Conservation (phyloP, 306 rosid genomes). For the Mimosa bimucronata region DNA sequence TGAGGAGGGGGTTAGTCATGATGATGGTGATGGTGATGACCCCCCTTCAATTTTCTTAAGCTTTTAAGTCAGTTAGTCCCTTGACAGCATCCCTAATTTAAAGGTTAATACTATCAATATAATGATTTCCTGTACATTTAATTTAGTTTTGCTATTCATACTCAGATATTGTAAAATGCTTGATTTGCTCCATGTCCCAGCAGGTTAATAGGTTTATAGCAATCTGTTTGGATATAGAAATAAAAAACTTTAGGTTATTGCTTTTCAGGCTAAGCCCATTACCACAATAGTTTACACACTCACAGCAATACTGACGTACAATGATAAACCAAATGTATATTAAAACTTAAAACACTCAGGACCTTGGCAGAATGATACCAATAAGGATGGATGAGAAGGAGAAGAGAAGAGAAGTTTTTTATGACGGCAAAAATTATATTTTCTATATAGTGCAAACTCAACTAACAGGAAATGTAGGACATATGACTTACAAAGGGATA, state of each 20-base stretch:
- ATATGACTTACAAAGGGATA: conserved; percentile 79
- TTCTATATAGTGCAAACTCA: background rate
- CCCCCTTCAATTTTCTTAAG: background rate
- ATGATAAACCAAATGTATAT: background rate
- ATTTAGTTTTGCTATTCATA: background rate
- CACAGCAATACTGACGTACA: background rate
- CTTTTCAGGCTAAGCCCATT: conserved; percentile 5
- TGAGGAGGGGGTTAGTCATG: background rate
- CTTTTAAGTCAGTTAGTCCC: background rate
- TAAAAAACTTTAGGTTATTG: background rate
- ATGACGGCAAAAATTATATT: background rate
- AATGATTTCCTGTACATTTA: conserved; percentile 19
- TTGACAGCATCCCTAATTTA: background rate
- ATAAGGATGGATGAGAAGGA: conserved; percentile 7
- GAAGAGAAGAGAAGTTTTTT: conserved; percentile 11
- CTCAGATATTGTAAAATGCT: no score
- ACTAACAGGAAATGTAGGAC: conserved; percentile 28
- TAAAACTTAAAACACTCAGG: background rate
- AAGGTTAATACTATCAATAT: background rate
- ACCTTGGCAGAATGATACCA: conserved; percentile 11
- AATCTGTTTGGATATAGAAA: background rate
- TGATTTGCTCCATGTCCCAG: background rate
- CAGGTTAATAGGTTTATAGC: background rate
- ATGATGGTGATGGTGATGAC: background rate
- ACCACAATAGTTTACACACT: background rate